Conservation (phyloP, 352 stramenopile species). For the Globisporangium ultimum region DNA sequence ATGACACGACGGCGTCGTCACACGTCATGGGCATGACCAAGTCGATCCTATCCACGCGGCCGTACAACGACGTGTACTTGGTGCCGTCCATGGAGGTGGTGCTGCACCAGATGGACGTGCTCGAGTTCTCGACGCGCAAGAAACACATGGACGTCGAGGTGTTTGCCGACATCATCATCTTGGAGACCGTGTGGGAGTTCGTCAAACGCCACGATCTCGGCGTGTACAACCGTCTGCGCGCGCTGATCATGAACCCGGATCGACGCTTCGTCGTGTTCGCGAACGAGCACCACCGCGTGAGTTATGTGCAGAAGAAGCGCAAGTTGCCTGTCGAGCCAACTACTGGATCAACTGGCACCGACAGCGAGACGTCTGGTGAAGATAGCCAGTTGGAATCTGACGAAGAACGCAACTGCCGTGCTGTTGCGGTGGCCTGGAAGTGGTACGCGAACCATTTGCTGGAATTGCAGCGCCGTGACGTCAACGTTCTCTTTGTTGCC, state of each 20-base stretch:
- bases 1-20: conserved; percentile 48
- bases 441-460: conserved; percentile 72
- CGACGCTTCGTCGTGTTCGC: conserved; percentile 91
- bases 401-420: conserved; percentile 84
- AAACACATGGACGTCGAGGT: conserved; percentile 39
- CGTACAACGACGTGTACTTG: conserved; percentile 61
- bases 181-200: conserved; percentile 90
- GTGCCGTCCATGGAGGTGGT: conserved; percentile 89
- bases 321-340: conserved; percentile 21
- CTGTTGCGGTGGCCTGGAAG: conserved; percentile 72
- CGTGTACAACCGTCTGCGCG: conserved; percentile 86
- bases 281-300: conserved; percentile 89
- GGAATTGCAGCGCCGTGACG: conserved; percentile 43
- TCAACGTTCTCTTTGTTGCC: conserved; percentile 57
- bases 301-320: conserved; percentile 63
- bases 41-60: conserved; percentile 50
- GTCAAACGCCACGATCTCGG: conserved; percentile 86
- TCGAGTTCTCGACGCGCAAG: conserved; percentile 80
- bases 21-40: conserved; percentile 58
- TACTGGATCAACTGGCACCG: conserved; percentile 1
- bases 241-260: conserved; percentile 80
- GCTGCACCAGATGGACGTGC: conserved; percentile 87
- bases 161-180: conserved; percentile 84
- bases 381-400: conserved; percentile 39
- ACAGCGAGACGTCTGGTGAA: conserved; percentile 31